Evolutionary conservation across 192 early-diverging fungal genomes (phyloP), one percentile per base, ranked within the genome.

Genomic region (Chytriomyces sp.): DNA sequence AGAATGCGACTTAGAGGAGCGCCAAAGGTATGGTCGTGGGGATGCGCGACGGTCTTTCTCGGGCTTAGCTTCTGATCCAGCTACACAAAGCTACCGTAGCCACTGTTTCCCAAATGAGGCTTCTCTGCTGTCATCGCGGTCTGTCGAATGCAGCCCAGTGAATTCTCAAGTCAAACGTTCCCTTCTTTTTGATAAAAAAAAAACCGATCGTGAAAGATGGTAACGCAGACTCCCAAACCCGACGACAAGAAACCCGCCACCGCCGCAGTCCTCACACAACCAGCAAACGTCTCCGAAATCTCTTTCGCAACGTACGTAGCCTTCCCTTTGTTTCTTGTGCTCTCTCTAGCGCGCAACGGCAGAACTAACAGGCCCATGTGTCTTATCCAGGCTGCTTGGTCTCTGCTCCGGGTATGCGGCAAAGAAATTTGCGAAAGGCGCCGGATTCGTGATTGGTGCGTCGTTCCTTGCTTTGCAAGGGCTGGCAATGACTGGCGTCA

Each of bases 381-480:
- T 59, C 57, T n/a, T 5, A 5, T 20, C 5, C 63, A 64, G 28
- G 11, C 28, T n/a, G 10, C 67, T 85, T n/a, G 83, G 83, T 28
- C 79, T 77, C 13, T 71, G 72, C 74, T 64, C 83, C 23, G 83
- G 83, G 18, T 85, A 66, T 60, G 83, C 83, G 9, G 64, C 76
- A 1, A 85, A 85, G 72, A 85, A 85, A 79, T 53, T 85, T 45
- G 77, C 83, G 10, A 85, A 85, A 47, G 64, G 61, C 13, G 79
- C 65, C 6, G 83, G 76, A 6, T 59, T 85, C 8, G 63, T 75
- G 43, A 48, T 85, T 26, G 83, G 83, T 50, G 44, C 81, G 28
- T 65, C 76, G 9, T 85, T 85, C 76, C 74, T 85, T 24, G 53
- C 72, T 16, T 43, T 85, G 6, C 83, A 84, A 69, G 81, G 72